Conservation (phyloP, 2,329 filamentous ascomycete species). For the Fusarium odoratissimum region DNA sequence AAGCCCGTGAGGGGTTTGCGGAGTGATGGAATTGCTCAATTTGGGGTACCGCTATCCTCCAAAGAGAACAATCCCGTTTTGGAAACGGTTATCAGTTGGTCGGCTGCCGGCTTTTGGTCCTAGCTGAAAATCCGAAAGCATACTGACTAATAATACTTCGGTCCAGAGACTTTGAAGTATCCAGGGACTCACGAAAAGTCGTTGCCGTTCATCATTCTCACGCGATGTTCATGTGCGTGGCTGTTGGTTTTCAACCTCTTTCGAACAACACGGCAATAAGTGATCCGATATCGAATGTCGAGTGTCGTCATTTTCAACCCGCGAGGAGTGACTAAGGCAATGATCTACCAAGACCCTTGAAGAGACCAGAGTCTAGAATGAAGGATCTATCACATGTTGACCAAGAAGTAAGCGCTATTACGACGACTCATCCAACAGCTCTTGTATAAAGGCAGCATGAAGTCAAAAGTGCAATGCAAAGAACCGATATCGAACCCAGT, state of each 20-base stretch:
- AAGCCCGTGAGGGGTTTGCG: not conserved
- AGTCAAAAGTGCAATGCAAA: fast-evolving
- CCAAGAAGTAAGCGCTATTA: not conserved
- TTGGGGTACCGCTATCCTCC: not conserved
- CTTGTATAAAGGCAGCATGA: not conserved
- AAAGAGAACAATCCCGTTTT: not conserved
- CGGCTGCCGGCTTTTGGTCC: no score
- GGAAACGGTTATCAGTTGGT: not conserved
- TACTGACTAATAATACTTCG: fast-evolving
- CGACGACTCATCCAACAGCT: not conserved
- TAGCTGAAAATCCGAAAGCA: not conserved
- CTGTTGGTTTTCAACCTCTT: not conserved
- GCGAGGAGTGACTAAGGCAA: not conserved
- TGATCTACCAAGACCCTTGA: not conserved
- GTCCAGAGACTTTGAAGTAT: not conserved
- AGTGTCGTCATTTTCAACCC: not conserved
- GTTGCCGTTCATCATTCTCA: no score
- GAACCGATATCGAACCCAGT: not conserved
- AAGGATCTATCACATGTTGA: not conserved
- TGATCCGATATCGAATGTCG: not conserved
- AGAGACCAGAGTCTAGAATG: slow-evolving; percentile 12
- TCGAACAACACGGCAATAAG: not conserved
- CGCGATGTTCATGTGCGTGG: not conserved
- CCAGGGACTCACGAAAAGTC: not conserved
- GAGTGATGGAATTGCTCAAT: not conserved